These are phyloP conservation scores for Lunularia cruciata DNA, from an alignment of 225 moss, liverwort and hornwort genomes.

Conservation along the genomic window DNA sequence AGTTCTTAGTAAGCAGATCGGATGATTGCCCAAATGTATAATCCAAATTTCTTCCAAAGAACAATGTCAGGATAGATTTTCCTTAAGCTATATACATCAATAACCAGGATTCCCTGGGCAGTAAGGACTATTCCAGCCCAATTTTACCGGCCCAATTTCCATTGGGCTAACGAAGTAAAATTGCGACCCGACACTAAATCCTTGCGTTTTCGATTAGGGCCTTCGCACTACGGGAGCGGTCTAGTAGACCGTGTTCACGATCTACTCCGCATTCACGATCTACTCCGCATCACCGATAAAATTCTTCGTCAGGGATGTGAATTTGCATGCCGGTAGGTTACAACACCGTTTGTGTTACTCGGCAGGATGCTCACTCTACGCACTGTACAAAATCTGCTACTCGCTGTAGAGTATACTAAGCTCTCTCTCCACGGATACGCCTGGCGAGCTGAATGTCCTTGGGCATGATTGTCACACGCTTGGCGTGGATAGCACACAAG, in stretches of 20 bases:
- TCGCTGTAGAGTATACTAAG: not conserved
- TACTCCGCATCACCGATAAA: not conserved
- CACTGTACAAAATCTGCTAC: conserved; percentile 4
- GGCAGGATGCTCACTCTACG: not conserved
- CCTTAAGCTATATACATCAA: conserved; percentile 7
- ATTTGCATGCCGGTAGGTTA: not conserved
- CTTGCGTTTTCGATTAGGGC: not conserved
- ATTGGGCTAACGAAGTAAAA: not conserved
- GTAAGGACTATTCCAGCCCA: not conserved
- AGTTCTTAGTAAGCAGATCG: no score
- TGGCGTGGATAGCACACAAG: conserved; percentile 35
- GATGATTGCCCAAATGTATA: no score
- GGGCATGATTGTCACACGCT: conserved; percentile 37
- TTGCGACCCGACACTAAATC: no score
- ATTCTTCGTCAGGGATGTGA: not conserved
- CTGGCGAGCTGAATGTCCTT: conserved; percentile 40
- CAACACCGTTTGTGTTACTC: not conserved
- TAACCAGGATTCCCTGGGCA: not conserved
- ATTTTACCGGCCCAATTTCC: not conserved
- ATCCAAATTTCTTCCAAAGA: not conserved
- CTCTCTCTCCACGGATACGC: conserved; percentile 37
- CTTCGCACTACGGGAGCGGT: not conserved
- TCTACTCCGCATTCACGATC: not conserved
- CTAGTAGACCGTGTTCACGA: not conserved
- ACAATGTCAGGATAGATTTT: not conserved